Percentiles rank a stretch among this genome's conserved stretches.
These are phyloP conservation scores for Hygrophorus pudorinus DNA, from an alignment of 768 basidiomycete species.

Conservation along the genomic window DNA sequence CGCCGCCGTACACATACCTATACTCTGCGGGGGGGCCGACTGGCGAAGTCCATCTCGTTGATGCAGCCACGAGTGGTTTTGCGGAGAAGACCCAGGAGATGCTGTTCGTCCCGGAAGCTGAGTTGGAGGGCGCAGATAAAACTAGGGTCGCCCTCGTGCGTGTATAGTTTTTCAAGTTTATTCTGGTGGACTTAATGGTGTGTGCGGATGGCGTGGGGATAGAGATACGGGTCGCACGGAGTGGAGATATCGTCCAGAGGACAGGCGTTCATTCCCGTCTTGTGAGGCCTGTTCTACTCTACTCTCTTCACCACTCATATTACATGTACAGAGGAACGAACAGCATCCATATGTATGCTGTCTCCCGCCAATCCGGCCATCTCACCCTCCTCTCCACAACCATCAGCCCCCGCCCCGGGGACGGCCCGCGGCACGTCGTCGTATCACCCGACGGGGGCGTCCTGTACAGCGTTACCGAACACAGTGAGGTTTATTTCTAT, in stretches of 20 bases:
- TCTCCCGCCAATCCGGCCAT: constrained; percentile 15
- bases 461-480: constrained; percentile 44
- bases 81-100: constrained; percentile 35
- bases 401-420: constrained; percentile 30
- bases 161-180: not conserved
- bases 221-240: constrained; percentile 43
- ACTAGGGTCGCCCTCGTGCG: constrained; percentile 37
- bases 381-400: constrained; percentile 28
- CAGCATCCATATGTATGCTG: constrained; percentile 39
- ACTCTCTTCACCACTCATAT: not conserved
- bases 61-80: too few species aligned
- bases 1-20: constrained; percentile 35
- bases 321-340: constrained; percentile 23
- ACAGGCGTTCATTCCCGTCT: constrained; percentile 38
- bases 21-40: constrained; percentile 41
- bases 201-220: not conserved
- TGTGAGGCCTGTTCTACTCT: constrained; percentile 14
- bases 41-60: too few species aligned
- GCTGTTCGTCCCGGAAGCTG: constrained; percentile 32
- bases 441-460: constrained; percentile 41
- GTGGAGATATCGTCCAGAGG: constrained; percentile 32
- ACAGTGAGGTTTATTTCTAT: too few species aligned
- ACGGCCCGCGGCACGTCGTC: constrained; percentile 44
- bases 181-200: not conserved
- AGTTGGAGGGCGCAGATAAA: constrained; percentile 38